These are phyloP conservation scores for Cyclocybe aegerita DNA, from an alignment of 768 basidiomycete species.

Conservation along the genomic window DNA sequence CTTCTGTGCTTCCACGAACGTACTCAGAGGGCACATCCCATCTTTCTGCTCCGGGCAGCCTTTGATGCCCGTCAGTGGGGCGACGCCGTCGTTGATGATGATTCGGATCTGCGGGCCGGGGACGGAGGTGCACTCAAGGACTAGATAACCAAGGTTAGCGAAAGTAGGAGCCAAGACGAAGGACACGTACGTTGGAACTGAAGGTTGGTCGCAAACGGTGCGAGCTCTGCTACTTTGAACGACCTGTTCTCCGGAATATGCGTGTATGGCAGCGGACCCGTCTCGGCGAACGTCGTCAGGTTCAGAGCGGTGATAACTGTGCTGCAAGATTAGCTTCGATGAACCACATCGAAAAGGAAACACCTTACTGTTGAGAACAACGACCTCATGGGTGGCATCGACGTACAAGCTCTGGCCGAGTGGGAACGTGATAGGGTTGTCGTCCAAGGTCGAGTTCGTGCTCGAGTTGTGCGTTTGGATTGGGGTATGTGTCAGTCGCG, in stretches of 20 bases:
- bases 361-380: conserved; percentile 73
- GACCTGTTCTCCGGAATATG: conserved; percentile 65
- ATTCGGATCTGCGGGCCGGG: conserved; percentile 68
- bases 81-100: conserved; percentile 86
- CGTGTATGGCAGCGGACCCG: conserved; percentile 74
- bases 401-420: conserved; percentile 75
- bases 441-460: conserved; percentile 81
- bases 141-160: conserved; percentile 32
- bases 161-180: neutral
- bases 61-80: conserved; percentile 73
- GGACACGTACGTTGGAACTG: conserved; percentile 76
- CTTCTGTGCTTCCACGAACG: conserved; percentile 71
- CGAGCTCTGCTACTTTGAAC: conserved; percentile 74
- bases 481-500: conserved; percentile 77
- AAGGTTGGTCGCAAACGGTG: conserved; percentile 87
- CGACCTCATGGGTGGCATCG: conserved; percentile 91
- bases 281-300: conserved; percentile 65
- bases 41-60: conserved; percentile 73
- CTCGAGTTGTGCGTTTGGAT: conserved; percentile 74
- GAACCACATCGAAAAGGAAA: neutral
- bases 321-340: neutral
- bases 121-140: conserved; percentile 57
- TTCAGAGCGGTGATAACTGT: conserved; percentile 84
- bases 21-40: conserved; percentile 74
- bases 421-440: conserved; percentile 68